Evolutionary conservation across 2,329 filamentous ascomycete genomes (phyloP), one percentile per base, ranked within the genome.

Genomic region (Massarina eburnea): DNA sequence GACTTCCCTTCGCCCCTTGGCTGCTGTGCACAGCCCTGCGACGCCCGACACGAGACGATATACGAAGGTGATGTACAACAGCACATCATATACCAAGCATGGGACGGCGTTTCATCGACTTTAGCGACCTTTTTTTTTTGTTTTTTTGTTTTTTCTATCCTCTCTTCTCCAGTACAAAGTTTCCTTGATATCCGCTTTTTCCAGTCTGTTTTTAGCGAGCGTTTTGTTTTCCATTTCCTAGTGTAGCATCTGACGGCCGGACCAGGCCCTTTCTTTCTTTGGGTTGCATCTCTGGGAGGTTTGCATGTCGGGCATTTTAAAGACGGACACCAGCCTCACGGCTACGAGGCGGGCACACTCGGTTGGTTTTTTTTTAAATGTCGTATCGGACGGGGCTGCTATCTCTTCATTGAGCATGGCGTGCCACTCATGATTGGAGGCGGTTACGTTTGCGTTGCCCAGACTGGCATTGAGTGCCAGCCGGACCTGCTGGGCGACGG

Each of bases 81-180:
- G 48, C 48, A 72, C 73, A 71, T 73, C 66, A 52, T 51, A 41
- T 51, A 55, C 44, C 54, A 53, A 68, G 75, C 76, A 79, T 79
- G 71, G 75, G 77, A 79, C 74, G 77, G 78, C 76, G 78, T 80
- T 73, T 70, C 64, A 71, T 71, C 68, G 69, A 71, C 69, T 74
- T 68, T 71, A 71, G 66, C 68, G 65, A 69, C 55, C 61, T 55
- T 49, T 63, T 62, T 57, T 26, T 42, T 39, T 30, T 35, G 20
- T 50, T 55, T 41, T 7, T 61, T 40, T 30, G 24, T 42, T 37
- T 32, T 26, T 26, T 51, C 53, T 39, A 7, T 62, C 40, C 56
- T 67, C 68, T 70, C 63, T 64, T 73, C 63, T 65, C 58, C 59
- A 59, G 61, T 64, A 65, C 61, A 61, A 56, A 62, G 62, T 62